Evolutionary conservation across 768 basidiomycete genomes (phyloP).

Genomic region (Lactifluus echinatus): DNA sequence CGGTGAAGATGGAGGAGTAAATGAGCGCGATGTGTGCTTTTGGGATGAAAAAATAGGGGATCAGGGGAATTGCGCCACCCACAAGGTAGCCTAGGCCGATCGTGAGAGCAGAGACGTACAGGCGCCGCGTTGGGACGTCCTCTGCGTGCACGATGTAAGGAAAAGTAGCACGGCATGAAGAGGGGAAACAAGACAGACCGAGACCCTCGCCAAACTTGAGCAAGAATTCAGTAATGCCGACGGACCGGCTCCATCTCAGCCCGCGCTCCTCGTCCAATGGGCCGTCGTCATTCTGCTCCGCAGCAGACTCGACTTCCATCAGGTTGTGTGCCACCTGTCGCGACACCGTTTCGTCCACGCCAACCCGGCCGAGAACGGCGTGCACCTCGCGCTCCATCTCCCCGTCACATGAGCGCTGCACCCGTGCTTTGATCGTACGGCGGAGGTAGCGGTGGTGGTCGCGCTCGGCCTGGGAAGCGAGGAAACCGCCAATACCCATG

Average conservation of each 20-base stretch:
- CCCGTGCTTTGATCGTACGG: constrained; percentile 67
- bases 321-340: constrained; percentile 70
- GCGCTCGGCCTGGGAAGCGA: constrained; percentile 93
- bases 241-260: constrained; percentile 61
- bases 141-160: constrained; percentile 35
- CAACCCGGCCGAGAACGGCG: constrained; percentile 79
- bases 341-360: constrained; percentile 78
- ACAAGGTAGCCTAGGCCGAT: constrained; percentile 92
- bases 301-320: constrained; percentile 48
- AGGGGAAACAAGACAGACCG: constrained; percentile 39
- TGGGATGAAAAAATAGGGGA: constrained; percentile 87
- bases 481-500: constrained; percentile 98
- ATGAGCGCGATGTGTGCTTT: constrained; percentile 58
- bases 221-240: constrained; percentile 88
- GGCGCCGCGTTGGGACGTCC: constrained; percentile 76
- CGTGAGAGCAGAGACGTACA: constrained; percentile 88
- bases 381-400: constrained; percentile 96
- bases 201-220: constrained; percentile 94
- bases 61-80: constrained; percentile 86
- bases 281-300: constrained; percentile 5
- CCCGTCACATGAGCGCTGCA: constrained; percentile 81
- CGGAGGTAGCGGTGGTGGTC: constrained; percentile 86
- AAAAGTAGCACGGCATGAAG: background rate
- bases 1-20: constrained; percentile 75
- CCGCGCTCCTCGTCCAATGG: constrained; percentile 43